Percentiles rank a stretch among this genome's conserved stretches.
These are phyloP conservation scores for Nicotiana noctiflora DNA, from an alignment of 257 asterid genomes.

Conservation along the genomic window DNA sequence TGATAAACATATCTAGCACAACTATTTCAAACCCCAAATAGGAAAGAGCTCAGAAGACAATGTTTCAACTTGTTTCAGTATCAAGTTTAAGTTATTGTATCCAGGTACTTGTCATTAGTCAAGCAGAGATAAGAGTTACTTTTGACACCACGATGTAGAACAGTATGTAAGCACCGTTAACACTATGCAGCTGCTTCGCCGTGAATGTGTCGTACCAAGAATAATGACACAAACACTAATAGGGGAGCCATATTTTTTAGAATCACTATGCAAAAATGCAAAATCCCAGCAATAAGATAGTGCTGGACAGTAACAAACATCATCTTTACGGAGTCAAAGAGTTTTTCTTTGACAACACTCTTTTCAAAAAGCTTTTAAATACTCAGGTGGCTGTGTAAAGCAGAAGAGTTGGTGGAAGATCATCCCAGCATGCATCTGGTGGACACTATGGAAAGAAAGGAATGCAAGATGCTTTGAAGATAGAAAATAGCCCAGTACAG, in stretches of 20 bases:
- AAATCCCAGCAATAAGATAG: neutral
- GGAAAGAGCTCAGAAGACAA: neutral
- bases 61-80: neutral
- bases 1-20: neutral
- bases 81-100: neutral
- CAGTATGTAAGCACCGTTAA: neutral
- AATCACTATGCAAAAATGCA: neutral
- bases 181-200: neutral
- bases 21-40: neutral
- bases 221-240: neutral
- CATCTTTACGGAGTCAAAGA: neutral
- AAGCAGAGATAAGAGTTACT: neutral
- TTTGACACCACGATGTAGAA: neutral
- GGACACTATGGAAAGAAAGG: too few relatives aligned
- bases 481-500: too few relatives aligned
- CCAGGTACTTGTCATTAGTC: too few relatives aligned
- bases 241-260: neutral
- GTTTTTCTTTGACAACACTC: neutral
- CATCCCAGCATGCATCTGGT: too few relatives aligned
- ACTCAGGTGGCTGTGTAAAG: neutral
- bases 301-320: neutral
- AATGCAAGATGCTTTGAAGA: too few relatives aligned
- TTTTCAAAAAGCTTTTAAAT: neutral
- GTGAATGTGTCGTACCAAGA: neutral
- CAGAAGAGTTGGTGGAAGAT: too few relatives aligned